These are phyloP conservation scores for Delitschia confertaspora DNA, from an alignment of 495 filamentous ascomycete species.

Conservation along the genomic window DNA sequence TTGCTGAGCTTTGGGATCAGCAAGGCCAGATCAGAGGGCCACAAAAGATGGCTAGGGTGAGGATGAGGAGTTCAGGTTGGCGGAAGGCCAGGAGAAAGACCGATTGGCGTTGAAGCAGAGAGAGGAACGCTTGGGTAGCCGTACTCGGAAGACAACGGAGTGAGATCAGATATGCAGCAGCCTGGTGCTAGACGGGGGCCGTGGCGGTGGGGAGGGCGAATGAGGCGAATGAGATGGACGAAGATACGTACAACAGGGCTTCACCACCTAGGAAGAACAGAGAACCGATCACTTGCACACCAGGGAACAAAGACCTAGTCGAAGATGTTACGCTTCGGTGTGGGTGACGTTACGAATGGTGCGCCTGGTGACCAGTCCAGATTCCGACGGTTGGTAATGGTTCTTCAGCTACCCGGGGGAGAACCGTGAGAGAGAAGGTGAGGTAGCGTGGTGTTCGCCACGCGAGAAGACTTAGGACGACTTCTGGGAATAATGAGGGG, in stretches of 20 bases:
- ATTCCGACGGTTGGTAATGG: conserved; percentile 9
- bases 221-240: conserved; percentile 1
- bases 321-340: conserved; percentile 8
- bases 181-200: conserved; percentile 13
- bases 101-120: not conserved
- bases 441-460: too few relatives aligned
- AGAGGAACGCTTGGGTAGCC: conserved; percentile 3
- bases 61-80: not conserved
- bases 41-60: conserved; percentile 6
- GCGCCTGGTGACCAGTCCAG: conserved; percentile 16
- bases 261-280: conserved; percentile 16
- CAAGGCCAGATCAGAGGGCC: conserved; percentile 17
- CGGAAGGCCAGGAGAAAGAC: not conserved
- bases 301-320: conserved; percentile 9
- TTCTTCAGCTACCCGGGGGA: conserved; percentile 1
- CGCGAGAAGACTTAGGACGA: too few relatives aligned
- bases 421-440: too few relatives aligned
- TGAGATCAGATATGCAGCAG: too few relatives aligned
- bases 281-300: conserved; percentile 14
- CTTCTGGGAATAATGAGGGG: too few relatives aligned
- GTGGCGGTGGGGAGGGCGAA: conserved; percentile 4
- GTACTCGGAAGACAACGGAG: conserved; percentile 16
- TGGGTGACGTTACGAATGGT: conserved; percentile 25
- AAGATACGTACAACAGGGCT: conserved; percentile 11
- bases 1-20: conserved; percentile 10